Conservation (phyloP, 140 eudicot genomes). For the Eryngium alpinum region DNA sequence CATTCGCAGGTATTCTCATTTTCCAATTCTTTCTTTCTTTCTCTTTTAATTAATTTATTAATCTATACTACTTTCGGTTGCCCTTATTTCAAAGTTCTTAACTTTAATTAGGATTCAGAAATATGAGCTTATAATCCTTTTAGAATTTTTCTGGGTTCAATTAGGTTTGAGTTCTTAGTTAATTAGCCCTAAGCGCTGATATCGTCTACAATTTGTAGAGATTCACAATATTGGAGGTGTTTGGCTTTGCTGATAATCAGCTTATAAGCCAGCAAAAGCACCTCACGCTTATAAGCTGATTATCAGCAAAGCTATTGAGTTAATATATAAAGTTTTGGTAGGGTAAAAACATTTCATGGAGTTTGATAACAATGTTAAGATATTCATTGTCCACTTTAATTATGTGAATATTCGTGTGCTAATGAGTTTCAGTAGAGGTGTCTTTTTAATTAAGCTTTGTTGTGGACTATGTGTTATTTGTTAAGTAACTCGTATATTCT, state of each 20-base stretch:
- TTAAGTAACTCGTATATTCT: neutral
- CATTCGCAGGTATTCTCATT: conserved; percentile 68
- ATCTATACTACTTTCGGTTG: neutral
- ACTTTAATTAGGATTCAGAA: neutral
- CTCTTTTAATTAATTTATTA: too few species aligned
- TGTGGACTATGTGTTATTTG: neutral
- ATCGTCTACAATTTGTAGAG: neutral
- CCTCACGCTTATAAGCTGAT: too few species aligned
- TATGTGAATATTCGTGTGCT: neutral
- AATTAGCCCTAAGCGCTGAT: too few species aligned
- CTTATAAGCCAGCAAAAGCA: too few species aligned
- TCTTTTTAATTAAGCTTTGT: neutral
- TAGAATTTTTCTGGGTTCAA: neutral
- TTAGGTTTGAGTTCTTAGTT: too few species aligned
- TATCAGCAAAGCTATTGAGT: too few species aligned
- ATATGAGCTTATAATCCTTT: neutral
- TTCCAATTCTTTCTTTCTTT: too few species aligned
- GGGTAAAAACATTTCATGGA: too few species aligned
- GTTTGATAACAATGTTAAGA: neutral
- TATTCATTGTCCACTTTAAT: neutral
- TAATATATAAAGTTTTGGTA: too few species aligned
- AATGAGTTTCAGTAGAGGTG: neutral
- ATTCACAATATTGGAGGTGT: neutral
- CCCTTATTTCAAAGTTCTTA: neutral
- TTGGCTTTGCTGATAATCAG: too few species aligned